Base-by-base conservation (phyloP, 2,329 filamentous ascomycete species). In the Fusarium odoratissimum region DNA sequence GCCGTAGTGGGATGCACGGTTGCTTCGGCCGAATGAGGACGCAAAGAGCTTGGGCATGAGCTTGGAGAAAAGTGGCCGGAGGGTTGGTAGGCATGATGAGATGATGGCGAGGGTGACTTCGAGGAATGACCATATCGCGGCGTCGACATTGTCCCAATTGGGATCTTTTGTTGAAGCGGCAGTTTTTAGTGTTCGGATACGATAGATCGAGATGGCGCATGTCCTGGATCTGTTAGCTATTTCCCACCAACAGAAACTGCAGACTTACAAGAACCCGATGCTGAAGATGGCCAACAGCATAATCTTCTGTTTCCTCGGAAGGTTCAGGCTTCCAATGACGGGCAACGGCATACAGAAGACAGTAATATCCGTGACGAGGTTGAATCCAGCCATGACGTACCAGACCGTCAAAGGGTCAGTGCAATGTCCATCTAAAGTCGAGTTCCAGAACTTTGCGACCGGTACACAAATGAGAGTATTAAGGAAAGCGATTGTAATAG, bases 121-220 rank as follows among this genome's bases (percentile, higher is more conserved):
- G 9, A 71, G 62, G 14, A 67, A 71, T 3, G 69, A 71, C 69
- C 69, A 71, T 19, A 63, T 67, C 0, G 69, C 67, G 2, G 69
- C 69, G 3, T 63, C 62, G 1, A 71, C 69, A 2, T 71, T 71
- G 3, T 71, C 67, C 69, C 69, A 71, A 0, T 71, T 71, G 6
- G 69, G 69, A 11, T 71, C 69, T 3, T 63, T 40, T 2, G 67
- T 67, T 5, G 38, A 49, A 6, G 69, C 62, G 1, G 69, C 69
- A 4, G 55, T 45, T 6, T 67, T 71, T 0, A 71, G 38, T 16
- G 69, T 71, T 3, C 35, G 57, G 11, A 71, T 71, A 3, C 69
- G 67, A 8, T 55, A 42, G 13, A 71, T 71, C 0, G 69, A 71
- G n/a, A 62, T 71, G 9, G 51, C 38, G 17, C 69, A 71, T 4